Conservation (phyloP, 768 basidiomycete genomes). For the Chalciporus sphaerocephalus region DNA sequence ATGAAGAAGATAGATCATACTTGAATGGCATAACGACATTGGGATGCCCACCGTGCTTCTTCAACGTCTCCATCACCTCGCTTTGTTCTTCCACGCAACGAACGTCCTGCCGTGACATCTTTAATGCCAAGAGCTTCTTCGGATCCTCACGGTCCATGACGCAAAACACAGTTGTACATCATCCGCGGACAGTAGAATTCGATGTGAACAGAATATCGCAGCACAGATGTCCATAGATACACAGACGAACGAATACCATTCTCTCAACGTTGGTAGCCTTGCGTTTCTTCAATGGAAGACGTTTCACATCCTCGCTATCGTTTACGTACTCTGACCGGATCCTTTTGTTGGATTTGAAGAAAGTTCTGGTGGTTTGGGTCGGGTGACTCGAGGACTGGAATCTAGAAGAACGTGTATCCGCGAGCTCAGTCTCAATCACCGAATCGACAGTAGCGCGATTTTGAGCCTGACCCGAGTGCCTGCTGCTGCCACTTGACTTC, state of each 20-base stretch:
- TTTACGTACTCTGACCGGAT: too few species aligned
- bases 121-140: too few species aligned
- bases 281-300: neutral
- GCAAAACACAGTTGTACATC: too few species aligned
- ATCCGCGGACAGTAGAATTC: too few species aligned
- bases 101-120: conserved; percentile 11
- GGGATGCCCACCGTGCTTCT: neutral
- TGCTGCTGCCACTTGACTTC: conserved; percentile 2
- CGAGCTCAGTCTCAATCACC: conserved; percentile 7
- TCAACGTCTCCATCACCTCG: neutral
- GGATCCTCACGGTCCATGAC: too few species aligned
- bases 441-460: neutral
- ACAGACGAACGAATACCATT: too few species aligned
- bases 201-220: too few species aligned
- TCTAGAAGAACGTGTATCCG: conserved; percentile 2
- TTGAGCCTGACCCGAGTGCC: conserved; percentile 2
- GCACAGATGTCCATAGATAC: too few species aligned
- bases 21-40: conserved; percentile 6
- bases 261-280: too few species aligned
- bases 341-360: too few species aligned
- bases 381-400: too few species aligned
- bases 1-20: neutral
- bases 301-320: neutral
- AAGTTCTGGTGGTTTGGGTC: too few species aligned
- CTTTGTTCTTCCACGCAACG: neutral